These are phyloP conservation scores for Vaccinium darrowii DNA, from an alignment of 148 eudicot species.

Conservation along the genomic window DNA sequence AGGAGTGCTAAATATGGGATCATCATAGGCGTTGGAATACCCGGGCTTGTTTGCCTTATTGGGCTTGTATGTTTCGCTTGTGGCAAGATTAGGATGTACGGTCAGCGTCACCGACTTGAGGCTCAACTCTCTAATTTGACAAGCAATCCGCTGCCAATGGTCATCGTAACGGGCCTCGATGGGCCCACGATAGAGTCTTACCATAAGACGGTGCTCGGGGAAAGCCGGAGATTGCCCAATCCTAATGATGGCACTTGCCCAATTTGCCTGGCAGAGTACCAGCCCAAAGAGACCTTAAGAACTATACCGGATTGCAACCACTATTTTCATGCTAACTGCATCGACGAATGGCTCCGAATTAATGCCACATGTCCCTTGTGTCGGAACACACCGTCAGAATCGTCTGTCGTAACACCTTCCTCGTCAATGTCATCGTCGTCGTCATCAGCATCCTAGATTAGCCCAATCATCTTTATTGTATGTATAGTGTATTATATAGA, in stretches of 20 bases:
- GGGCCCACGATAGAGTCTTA: conserved; percentile 10
- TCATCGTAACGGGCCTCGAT: background rate
- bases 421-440: conserved; percentile 5
- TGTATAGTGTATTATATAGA: background rate
- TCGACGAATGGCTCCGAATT: conserved; percentile 83
- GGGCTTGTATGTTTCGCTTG: conserved; percentile 42
- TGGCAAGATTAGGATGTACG: conserved; percentile 21
- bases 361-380: conserved; percentile 83
- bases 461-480: background rate
- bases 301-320: conserved; percentile 78
- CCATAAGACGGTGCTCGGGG: background rate
- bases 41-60: conserved; percentile 45
- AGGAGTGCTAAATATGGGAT: conserved; percentile 54
- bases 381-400: conserved; percentile 53
- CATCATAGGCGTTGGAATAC: conserved; percentile 58
- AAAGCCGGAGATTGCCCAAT: conserved; percentile 47
- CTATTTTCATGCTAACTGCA: conserved; percentile 71
- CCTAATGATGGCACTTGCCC: conserved; percentile 53
- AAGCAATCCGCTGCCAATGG: conserved; percentile 37
- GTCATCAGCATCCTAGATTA: background rate
- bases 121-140: conserved; percentile 34
- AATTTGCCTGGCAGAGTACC: conserved; percentile 71
- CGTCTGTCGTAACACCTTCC: conserved; percentile 17
- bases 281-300: conserved; percentile 62
- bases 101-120: conserved; percentile 12